Conservation (phyloP, 2,329 filamentous ascomycete genomes). For the Talaromyces atroroseus region DNA sequence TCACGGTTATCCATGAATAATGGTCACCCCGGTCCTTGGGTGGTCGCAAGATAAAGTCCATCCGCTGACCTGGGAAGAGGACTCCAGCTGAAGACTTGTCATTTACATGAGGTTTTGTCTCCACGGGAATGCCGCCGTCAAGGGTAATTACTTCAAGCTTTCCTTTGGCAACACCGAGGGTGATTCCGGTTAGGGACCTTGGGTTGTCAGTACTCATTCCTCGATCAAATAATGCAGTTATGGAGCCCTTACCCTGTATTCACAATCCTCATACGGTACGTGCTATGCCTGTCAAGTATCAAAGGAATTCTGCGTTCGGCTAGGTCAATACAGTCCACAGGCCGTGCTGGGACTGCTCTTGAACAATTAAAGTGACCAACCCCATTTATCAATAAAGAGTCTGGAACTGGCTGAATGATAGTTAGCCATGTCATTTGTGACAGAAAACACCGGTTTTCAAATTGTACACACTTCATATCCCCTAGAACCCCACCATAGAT, state of each 20-base stretch:
- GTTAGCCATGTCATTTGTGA: background rate
- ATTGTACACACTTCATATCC: slow-evolving; percentile 36
- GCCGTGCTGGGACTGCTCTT: slow-evolving; percentile 41
- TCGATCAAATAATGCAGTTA: background rate
- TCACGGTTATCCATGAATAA: slow-evolving; percentile 24
- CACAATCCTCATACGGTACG: slow-evolving; percentile 37
- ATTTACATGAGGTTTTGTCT: slow-evolving; percentile 14
- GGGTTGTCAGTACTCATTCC: background rate
- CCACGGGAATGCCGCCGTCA: slow-evolving; percentile 36
- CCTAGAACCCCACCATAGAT: slow-evolving; percentile 39
- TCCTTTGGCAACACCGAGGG: slow-evolving; percentile 27
- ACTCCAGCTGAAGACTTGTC: slow-evolving; percentile 33
- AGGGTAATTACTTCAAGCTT: slow-evolving; percentile 34
- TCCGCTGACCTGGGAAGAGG: slow-evolving; percentile 42
- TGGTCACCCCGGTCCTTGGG: slow-evolving; percentile 5
- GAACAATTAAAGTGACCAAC: slow-evolving; percentile 42
- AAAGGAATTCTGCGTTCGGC: slow-evolving; percentile 23
- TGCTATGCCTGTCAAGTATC: slow-evolving; percentile 18
- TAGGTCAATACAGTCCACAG: slow-evolving; percentile 38
- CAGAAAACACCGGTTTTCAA: background rate
- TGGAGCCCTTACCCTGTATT: slow-evolving; percentile 37
- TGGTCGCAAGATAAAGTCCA: slow-evolving; percentile 35
- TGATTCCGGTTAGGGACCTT: slow-evolving; percentile 38
- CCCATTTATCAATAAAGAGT: slow-evolving; percentile 46
- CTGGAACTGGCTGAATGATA: slow-evolving; percentile 41